A percentile compares a stretch with the other conserved stretches of the same genome.
These are phyloP conservation scores for Prunus davidiana DNA, from an alignment of 306 rosid genomes.

Conservation along the genomic window DNA sequence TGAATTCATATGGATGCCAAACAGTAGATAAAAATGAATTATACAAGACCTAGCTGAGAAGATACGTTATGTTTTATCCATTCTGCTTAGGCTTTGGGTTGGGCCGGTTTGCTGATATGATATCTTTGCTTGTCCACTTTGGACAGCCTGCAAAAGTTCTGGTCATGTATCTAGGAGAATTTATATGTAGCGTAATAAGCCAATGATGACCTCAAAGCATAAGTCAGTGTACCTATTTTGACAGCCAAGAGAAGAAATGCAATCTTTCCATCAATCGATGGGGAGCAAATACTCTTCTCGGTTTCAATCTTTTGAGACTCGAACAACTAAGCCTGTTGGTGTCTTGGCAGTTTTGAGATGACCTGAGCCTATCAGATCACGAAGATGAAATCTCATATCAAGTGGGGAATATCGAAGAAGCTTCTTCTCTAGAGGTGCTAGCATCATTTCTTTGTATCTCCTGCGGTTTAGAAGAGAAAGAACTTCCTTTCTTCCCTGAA, in stretches of 20 bases:
- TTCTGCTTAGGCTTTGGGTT: not conserved
- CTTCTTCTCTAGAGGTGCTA: constrained; percentile 75
- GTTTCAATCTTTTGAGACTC: constrained; percentile 64
- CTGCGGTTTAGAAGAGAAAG: constrained; percentile 69
- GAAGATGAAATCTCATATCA: constrained; percentile 83
- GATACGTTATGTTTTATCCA: not conserved
- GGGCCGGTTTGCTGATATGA: not conserved
- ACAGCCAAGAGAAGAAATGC: constrained; percentile 14
- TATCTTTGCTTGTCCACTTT: not conserved
- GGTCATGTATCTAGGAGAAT: not conserved
- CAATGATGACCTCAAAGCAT: constrained; percentile 17
- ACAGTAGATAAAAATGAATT: not conserved
- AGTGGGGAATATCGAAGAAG: constrained; percentile 69
- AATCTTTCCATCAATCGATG: constrained; percentile 14
- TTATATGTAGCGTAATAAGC: not conserved
- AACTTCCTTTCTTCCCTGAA: constrained; percentile 94
- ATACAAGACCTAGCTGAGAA: not conserved
- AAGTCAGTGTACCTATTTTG: constrained; percentile 22
- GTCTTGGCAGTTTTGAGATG: constrained; percentile 58
- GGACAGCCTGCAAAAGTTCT: not conserved
- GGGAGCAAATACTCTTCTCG: constrained; percentile 10
- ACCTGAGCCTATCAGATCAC: constrained; percentile 92
- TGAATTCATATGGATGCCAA: not conserved
- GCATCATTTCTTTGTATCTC: constrained; percentile 74
- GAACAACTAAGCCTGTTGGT: constrained; percentile 71